A percentile compares a stretch with the other conserved stretches of the same genome.
These are phyloP conservation scores for Chlamydomonas sp. DNA, from an alignment of 139 green algal species.

Conservation along the genomic window DNA sequence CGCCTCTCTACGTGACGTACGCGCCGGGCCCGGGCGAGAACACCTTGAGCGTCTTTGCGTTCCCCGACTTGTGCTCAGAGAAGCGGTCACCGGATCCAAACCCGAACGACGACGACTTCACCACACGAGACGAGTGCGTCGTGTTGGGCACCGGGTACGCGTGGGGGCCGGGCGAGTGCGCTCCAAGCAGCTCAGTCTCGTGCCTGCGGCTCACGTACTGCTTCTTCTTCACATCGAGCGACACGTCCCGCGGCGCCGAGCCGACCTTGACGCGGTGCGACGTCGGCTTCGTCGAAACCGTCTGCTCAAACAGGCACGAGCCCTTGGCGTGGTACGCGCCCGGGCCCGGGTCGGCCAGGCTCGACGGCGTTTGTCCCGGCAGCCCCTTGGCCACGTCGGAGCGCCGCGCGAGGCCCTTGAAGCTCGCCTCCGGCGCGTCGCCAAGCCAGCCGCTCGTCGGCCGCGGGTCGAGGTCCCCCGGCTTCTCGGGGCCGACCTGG, in stretches of 20 bases:
- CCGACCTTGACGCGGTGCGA: conserved; percentile 19
- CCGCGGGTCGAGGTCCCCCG: background rate
- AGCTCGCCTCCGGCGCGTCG: conserved; percentile 27
- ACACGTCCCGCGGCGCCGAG: conserved; percentile 18
- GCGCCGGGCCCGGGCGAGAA: conserved; percentile 25
- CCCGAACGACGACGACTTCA: background rate
- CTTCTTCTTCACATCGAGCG: conserved; percentile 9
- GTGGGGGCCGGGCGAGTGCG: conserved; percentile 34
- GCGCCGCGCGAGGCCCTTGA: conserved; percentile 30
- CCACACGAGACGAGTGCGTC: background rate
- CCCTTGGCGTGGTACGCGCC: conserved; percentile 29
- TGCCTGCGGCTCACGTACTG: conserved; percentile 25
- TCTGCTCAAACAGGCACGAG: conserved; percentile 10
- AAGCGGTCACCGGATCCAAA: conserved; percentile 38
- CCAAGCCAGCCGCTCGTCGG: conserved; percentile 29
- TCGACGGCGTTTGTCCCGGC: conserved; percentile 17
- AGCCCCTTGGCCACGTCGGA: conserved; percentile 29
- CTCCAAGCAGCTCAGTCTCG: conserved; percentile 27
- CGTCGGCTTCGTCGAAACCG: conserved; percentile 25
- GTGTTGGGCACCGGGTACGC: conserved; percentile 13
- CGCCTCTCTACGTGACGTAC: conserved; percentile 24
- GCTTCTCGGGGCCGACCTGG: background rate
- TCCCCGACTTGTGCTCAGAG: conserved; percentile 27
- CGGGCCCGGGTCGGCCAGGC: conserved; percentile 30
- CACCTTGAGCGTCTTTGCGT: conserved; percentile 23